Conservation (phyloP, 495 filamentous ascomycete species). For the Penicillium turbatum region DNA sequence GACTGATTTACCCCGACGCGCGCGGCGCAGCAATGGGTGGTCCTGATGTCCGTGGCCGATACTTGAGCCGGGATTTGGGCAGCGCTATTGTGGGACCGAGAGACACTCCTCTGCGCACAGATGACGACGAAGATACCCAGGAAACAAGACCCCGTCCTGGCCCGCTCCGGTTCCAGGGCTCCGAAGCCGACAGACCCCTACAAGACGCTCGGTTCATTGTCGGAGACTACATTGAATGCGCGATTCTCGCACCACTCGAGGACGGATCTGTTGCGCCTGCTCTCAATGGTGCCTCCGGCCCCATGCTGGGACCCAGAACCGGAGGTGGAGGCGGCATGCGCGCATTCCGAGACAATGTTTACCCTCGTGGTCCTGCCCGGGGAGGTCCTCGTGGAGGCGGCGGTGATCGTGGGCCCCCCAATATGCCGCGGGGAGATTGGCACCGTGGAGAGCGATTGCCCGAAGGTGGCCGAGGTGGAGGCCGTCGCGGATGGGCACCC, state of each 20-base stretch:
- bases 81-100: slow-evolving; percentile 64
- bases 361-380: slow-evolving; percentile 27
- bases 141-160: slow-evolving; percentile 22
- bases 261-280: slow-evolving; percentile 69
- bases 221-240: slow-evolving; percentile 81
- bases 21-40: slow-evolving; percentile 44
- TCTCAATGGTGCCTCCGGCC: slow-evolving; percentile 22
- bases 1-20: slow-evolving; percentile 81
- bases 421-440: slow-evolving; percentile 40
- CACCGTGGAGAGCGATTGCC: slow-evolving; percentile 43
- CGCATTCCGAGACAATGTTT: slow-evolving; percentile 48
- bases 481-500: slow-evolving; percentile 42
- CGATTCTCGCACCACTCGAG: slow-evolving; percentile 67
- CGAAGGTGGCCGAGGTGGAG: slow-evolving; percentile 31
- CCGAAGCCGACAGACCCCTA: slow-evolving; percentile 67
- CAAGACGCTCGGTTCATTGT: slow-evolving; percentile 74
- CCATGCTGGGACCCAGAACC: slow-evolving; percentile 11
- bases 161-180: slow-evolving; percentile 39
- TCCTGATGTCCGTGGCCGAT: slow-evolving; percentile 52
- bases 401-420: slow-evolving; percentile 21
- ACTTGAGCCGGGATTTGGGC: slow-evolving; percentile 72
- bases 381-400: slow-evolving; percentile 30
- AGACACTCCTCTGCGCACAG: slow-evolving; percentile 32
- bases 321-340: slow-evolving; percentile 38
- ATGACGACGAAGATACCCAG: slow-evolving; percentile 42